phyloP scores from a whole-genome alignment of 257 asterid species.

The Mentha longifolia region DNA sequence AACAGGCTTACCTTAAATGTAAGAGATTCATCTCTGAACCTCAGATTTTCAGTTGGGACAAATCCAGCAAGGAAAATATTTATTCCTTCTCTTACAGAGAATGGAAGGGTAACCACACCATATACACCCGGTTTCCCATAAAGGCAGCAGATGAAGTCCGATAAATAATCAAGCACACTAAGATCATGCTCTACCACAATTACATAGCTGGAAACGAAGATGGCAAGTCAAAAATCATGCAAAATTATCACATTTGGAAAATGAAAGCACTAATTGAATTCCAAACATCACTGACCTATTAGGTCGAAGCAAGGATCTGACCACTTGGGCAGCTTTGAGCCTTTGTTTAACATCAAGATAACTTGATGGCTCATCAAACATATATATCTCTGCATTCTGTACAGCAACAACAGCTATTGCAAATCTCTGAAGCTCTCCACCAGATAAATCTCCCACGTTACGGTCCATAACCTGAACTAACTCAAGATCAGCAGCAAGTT shows the following conservation, averaged over 20 bases:
- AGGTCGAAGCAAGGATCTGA: slow-evolving; percentile 94
- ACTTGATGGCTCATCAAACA: slow-evolving; percentile 99
- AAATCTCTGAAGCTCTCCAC: slow-evolving; percentile 99
- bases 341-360: slow-evolving; percentile 98
- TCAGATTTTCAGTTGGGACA: slow-evolving; percentile 93
- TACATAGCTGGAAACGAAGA: slow-evolving; percentile 70
- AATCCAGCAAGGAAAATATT: slow-evolving; percentile 94
- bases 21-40: slow-evolving; percentile 92
- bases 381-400: slow-evolving; percentile 95
- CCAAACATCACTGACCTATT: slow-evolving; percentile 56
- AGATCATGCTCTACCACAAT: slow-evolving; percentile 98
- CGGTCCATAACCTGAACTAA: slow-evolving; percentile 94
- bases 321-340: slow-evolving; percentile 96
- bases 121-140: slow-evolving; percentile 97
- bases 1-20: slow-evolving; percentile 69
- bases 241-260: slow-evolving; percentile 3
- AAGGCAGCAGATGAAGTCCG: slow-evolving; percentile 97
- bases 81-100: slow-evolving; percentile 97
- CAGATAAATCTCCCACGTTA: slow-evolving; percentile 95
- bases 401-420: slow-evolving; percentile 95
- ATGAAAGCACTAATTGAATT: slow-evolving; percentile 9
- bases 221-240: neutral
- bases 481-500: slow-evolving; percentile 85
- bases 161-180: slow-evolving; percentile 90
- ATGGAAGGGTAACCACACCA: slow-evolving; percentile 98